These are phyloP conservation scores for Westerdykella aurantiaca DNA, from an alignment of 2,329 filamentous ascomycete species.

Conservation along the genomic window DNA sequence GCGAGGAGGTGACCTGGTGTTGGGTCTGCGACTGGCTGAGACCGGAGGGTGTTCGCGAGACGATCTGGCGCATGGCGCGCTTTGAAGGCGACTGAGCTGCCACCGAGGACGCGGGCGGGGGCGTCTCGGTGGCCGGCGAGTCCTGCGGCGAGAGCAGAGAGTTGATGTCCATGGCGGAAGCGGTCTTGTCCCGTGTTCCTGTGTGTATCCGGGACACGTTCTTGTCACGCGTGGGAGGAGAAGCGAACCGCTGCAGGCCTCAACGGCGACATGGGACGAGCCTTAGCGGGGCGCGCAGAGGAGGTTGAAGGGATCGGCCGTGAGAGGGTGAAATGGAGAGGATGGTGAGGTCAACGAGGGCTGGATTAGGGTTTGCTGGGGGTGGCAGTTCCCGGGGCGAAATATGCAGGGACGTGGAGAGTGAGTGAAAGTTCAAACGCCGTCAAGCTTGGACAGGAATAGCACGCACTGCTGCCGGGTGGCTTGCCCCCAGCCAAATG, in stretches of 20 bases:
- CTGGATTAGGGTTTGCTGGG: background rate
- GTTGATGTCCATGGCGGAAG: slow-evolving; percentile 44
- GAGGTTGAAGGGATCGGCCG: background rate
- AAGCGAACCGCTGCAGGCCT: slow-evolving; percentile 9
- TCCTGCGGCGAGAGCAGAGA: slow-evolving; percentile 46
- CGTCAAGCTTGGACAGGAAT: slow-evolving; percentile 6
- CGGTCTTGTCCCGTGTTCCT: background rate
- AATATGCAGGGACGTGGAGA: slow-evolving; percentile 6
- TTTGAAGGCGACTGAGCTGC: slow-evolving; percentile 27
- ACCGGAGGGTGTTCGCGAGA: slow-evolving; percentile 39
- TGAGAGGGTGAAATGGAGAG: too few relatives aligned
- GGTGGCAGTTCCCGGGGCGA: background rate
- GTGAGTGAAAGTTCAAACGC: slow-evolving; percentile 7
- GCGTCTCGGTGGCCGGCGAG: slow-evolving; percentile 35
- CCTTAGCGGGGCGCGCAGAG: background rate
- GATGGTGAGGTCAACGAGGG: background rate
- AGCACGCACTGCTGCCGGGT: background rate
- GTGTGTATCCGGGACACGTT: slow-evolving; percentile 3
- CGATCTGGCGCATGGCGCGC: slow-evolving; percentile 28
- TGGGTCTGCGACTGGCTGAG: slow-evolving; percentile 38
- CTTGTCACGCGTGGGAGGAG: background rate
- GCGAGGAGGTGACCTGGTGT: slow-evolving; percentile 28
- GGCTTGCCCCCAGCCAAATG: background rate
- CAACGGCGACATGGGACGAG: slow-evolving; percentile 9
- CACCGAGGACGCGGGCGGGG: slow-evolving; percentile 23